Conservation (phyloP, 208 protist species). For the Vickermania ingenoplastis region DNA sequence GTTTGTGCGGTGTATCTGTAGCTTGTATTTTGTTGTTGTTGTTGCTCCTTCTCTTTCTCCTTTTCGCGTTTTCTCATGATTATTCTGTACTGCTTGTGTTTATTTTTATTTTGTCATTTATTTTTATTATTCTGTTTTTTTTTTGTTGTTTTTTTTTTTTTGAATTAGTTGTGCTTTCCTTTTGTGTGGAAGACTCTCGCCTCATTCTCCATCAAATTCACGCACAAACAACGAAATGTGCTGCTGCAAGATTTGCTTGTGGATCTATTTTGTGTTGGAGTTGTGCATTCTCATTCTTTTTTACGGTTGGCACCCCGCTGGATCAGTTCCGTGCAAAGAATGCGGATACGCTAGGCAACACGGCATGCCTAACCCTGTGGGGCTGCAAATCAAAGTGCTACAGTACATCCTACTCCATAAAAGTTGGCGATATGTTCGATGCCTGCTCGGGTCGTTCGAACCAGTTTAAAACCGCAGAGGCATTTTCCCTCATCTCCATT, state of each 20-base stretch:
- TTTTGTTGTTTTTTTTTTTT: no score
- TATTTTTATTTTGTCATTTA: no score
- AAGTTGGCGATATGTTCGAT: background rate
- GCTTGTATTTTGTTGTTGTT: no score
- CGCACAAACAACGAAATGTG: background rate
- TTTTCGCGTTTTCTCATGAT: no score
- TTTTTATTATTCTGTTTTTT: no score
- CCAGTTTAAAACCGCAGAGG: conserved; percentile 6
- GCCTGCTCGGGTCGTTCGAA: background rate
- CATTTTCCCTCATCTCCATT: conserved; percentile 13
- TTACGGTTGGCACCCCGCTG: conserved; percentile 13
- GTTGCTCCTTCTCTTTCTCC: no score
- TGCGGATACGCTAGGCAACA: conserved; percentile 2
- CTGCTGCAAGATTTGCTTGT: conserved; percentile 6
- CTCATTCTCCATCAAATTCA: background rate
- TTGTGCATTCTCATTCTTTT: conserved; percentile 11
- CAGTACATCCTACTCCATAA: conserved; percentile 2
- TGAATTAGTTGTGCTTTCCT: no score
- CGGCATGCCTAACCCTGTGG: conserved; percentile 12
- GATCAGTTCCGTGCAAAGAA: conserved; percentile 11
- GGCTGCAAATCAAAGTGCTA: conserved; percentile 11
- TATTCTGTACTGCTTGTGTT: no score
- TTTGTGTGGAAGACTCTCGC: background rate
- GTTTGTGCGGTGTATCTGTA: no score
- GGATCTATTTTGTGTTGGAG: conserved; percentile 4